Evolutionary conservation across 257 asterid genomes (phyloP), one percentile per base, ranked within the genome.

Genomic region (Coffea canephora): DNA sequence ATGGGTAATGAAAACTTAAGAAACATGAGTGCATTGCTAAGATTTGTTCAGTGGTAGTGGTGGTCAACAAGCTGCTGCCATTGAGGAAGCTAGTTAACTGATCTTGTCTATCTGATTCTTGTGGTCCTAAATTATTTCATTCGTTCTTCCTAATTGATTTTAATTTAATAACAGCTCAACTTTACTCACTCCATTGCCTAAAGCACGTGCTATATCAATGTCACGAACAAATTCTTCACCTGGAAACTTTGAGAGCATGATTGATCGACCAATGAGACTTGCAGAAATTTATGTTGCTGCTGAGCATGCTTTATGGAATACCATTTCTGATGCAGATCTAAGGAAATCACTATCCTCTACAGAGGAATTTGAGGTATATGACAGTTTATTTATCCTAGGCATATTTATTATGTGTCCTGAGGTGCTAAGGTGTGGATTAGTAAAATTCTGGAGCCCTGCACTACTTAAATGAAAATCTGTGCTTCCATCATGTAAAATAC

Each of bases 241-340:
- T 19, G 95, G 93, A 79, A 91, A 89, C 87, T 90, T 93, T 80
- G 97, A 94, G 68, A 87, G 91, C 86, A 87, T 91, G 57, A 85
- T 91, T 85, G 93, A 88, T 86, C 95, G 97, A 46, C 99, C 97
- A 70, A 90, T 96, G 99, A 90, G 96, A 86, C 95, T 96, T 81
- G 97, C 97, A 39, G 99, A 96, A 89, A 94, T 94, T 80, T 87
- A 81, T 82, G 99, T 94, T 75, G 94, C 98, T 82, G 93, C 99
- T 49, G 97, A 96, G 89, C 97, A 91, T 91, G 97, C 98, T 83
- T 88, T 96, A 78, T 86, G 77, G 85, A 89, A 69, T 78, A 94
- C 98, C 62, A 88, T 94, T 74, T 92, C 99, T 81, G 93, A 91
- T 83, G 84, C 82, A 25, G 88, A 91, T 76, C 74, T 96, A 78